Conservation (phyloP, 163 green algal genomes). For the Volvox carteri region DNA sequence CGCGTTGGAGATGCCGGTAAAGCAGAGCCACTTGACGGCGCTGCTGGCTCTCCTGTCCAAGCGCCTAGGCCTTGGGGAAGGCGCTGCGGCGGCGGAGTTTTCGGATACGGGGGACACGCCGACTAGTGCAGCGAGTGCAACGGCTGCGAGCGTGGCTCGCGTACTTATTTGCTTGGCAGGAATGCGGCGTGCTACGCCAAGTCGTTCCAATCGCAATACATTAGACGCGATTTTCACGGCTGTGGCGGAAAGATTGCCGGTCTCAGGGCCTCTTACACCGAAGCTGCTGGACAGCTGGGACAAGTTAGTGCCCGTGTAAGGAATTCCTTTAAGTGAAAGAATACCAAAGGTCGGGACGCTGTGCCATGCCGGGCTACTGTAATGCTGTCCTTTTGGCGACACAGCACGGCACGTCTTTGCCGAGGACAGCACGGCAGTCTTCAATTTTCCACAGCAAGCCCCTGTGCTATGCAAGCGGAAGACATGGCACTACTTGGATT, state of each 20-base stretch:
- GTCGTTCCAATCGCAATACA: background rate
- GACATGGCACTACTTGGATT: too few species aligned
- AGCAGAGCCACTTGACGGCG: slow-evolving; percentile 11
- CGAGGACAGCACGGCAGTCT: too few species aligned
- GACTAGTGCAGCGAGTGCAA: background rate
- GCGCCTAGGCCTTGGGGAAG: background rate
- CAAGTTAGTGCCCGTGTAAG: slow-evolving; percentile 45
- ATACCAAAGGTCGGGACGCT: background rate
- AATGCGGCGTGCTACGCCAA: slow-evolving; percentile 40
- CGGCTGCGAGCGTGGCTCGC: background rate
- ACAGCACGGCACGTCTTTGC: too few species aligned
- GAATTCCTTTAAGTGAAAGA: background rate
- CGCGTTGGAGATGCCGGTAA: slow-evolving; percentile 21
- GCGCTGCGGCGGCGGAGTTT: background rate
- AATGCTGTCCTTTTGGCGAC: too few species aligned
- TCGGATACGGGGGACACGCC: background rate
- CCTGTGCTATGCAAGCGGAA: too few species aligned
- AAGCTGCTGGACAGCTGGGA: slow-evolving; percentile 44
- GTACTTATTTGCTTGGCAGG: slow-evolving; percentile 26
- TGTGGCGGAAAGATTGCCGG: slow-evolving; percentile 23
- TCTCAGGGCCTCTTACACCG: slow-evolving; percentile 37
- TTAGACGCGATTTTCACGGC: slow-evolving; percentile 16
- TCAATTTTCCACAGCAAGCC: too few species aligned
- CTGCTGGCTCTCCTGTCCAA: background rate
- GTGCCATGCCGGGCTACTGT: too few species aligned